Percentiles rank a stretch among this genome's conserved stretches.
These are phyloP conservation scores for Tetragonia tetragonoides DNA, from an alignment of 148 eudicot species.

Conservation along the genomic window DNA sequence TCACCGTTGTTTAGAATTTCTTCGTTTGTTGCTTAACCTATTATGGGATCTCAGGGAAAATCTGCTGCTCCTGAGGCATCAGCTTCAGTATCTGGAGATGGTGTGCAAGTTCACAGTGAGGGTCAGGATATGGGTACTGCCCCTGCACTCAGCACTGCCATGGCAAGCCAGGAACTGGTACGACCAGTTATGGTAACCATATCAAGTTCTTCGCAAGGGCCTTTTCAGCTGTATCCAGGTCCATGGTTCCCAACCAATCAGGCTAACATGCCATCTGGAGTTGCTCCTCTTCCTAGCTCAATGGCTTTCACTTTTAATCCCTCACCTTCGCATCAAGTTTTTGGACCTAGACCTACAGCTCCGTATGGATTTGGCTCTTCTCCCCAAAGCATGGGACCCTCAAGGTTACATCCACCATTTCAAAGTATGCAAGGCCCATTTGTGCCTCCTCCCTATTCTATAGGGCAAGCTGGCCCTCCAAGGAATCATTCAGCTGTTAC, in stretches of 20 bases:
- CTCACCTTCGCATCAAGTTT: constrained; percentile 36
- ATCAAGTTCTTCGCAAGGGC: constrained; percentile 38
- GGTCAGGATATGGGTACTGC: constrained; percentile 35
- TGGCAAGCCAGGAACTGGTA: constrained; percentile 38
- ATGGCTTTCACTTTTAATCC: constrained; percentile 41
- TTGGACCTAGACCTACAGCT: constrained; percentile 42
- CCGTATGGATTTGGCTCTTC: constrained; percentile 37
- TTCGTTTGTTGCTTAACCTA: neutral
- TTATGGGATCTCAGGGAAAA: constrained; percentile 36
- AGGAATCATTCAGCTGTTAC: constrained; percentile 35
- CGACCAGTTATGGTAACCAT: constrained; percentile 40
- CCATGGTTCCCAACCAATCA: constrained; percentile 55
- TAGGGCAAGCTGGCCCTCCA: constrained; percentile 44
- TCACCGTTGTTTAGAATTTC: neutral
- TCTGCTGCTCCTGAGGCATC: constrained; percentile 38
- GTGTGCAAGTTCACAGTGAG: constrained; percentile 21
- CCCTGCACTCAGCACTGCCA: constrained; percentile 23
- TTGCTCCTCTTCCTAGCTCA: constrained; percentile 29
- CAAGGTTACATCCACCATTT: constrained; percentile 44
- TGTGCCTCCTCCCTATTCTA: constrained; percentile 31
- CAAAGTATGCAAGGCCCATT: constrained; percentile 40
- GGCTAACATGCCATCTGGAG: constrained; percentile 35
- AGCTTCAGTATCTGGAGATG: constrained; percentile 42
- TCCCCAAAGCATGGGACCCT: constrained; percentile 38
- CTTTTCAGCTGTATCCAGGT: constrained; percentile 47